phyloP scores from a whole-genome alignment of 495 filamentous ascomycete genomes.

The Jackrogersella minutella region DNA sequence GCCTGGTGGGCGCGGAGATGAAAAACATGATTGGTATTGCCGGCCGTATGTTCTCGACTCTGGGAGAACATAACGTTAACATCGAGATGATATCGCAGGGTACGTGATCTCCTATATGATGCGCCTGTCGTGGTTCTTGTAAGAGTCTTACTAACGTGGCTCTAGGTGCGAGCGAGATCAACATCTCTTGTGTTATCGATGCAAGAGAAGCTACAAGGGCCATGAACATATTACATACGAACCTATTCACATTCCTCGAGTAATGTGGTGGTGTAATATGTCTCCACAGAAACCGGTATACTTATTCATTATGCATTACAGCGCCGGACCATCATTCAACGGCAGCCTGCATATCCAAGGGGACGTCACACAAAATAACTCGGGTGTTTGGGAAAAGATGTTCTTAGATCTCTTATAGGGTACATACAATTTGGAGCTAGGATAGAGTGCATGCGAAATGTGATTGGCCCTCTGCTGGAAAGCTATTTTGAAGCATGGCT shows the following conservation, averaged over 20 bases:
- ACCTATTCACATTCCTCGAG: constrained; percentile 76
- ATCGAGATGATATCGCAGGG: constrained; percentile 98
- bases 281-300: neutral
- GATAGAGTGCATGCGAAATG: neutral
- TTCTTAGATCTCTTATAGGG: neutral
- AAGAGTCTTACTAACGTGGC: constrained; percentile 35
- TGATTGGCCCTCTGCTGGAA: neutral
- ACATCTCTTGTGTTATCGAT: constrained; percentile 96
- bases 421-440: neutral
- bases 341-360: neutral
- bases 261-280: constrained; percentile 26
- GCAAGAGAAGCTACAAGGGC: constrained; percentile 88
- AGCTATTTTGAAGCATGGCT: neutral
- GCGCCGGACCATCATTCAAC: neutral
- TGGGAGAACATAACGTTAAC: constrained; percentile 88
- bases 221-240: constrained; percentile 93
- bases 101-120: constrained; percentile 50
- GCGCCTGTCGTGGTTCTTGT: neutral
- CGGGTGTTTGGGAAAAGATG: neutral
- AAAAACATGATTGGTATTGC: constrained; percentile 93
- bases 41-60: constrained; percentile 86
- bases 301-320: neutral
- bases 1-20: constrained; percentile 91
- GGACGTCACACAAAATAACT: neutral
- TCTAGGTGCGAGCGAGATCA: constrained; percentile 95